Base-by-base conservation (phyloP, 140 eudicot species). In the Flaveria floridana region DNA sequence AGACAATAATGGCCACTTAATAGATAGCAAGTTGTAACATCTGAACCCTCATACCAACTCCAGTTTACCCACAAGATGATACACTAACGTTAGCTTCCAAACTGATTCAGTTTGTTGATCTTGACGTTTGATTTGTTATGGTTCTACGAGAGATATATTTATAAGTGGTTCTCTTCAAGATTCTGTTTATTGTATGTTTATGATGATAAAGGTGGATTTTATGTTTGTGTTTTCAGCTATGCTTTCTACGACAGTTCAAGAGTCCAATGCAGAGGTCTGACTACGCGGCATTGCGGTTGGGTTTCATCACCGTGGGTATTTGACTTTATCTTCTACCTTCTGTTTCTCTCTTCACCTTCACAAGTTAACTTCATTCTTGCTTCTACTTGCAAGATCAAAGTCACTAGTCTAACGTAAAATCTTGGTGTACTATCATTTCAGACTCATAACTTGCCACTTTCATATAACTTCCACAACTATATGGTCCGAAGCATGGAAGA, bases 401-500 rank as follows among this genome's bases (percentile, higher is more conserved):
- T 28, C 41, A 34, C 41, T 5, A 0, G 1, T 6, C 1, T 34
- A 34, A 34, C 41, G 1, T 46, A 23, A 21, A 13, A 76, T 69
- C 70, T 30, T 71, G 72, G 28, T 79, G 23, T 28, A 19, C 23
- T 30, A 52, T 78, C 14, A 71, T 64, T 80, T 82, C 97, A 95
- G 99, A 89, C 82, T 53, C 99, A 95, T 89, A 87, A 85, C 19
- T 75, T 95, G 74, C 99, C 96, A 51, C 87, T 71, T 53, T 85
- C 99, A 53, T 95, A 95, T 75, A 95, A 95, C 55, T 95, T 95
- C 73, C 99, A 95, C 69, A 95, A 87, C 37, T 95, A 95, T 68
- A 91, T 95, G 95, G 99, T 91, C 59, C 83, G 97, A 34, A 89
- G 97, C 87, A 95, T 95, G 99, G 99, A 95, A 89, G 99, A 95